phyloP scores from a whole-genome alignment of 179 eudicot genomes.

The Pouteria campechiana region DNA sequence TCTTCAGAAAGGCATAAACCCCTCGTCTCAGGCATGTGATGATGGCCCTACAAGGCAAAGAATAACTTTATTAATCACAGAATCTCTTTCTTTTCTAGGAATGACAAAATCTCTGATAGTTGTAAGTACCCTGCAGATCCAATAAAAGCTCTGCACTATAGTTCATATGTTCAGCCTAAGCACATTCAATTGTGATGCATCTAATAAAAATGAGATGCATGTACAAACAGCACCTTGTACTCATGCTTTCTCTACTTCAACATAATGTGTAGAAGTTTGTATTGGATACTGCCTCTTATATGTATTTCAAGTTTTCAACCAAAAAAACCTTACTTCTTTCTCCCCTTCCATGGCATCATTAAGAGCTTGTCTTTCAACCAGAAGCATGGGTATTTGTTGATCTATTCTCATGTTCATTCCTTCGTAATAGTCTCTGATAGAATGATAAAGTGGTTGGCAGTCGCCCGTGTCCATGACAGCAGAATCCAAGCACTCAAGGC shows the following conservation, averaged over 20 bases:
- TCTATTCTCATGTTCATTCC: conserved; percentile 92
- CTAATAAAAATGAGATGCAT: no score
- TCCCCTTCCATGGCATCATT: conserved; percentile 98
- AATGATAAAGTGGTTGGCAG: conserved; percentile 91
- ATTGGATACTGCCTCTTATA: no score
- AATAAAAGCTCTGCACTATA: no score
- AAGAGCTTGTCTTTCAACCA: conserved; percentile 93
- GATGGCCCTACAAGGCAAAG: conserved; percentile 58
- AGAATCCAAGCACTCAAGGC: conserved; percentile 97
- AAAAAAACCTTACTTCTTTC: conserved; percentile 58
- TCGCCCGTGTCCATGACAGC: conserved; percentile 97
- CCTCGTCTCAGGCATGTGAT: conserved; percentile 99
- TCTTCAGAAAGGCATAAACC: conserved; percentile 98
- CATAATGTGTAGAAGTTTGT: no score
- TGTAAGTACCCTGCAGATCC: no score
- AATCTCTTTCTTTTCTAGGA: no score
- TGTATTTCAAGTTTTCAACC: neutral
- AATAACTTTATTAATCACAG: no score
- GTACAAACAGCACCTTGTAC: no score
- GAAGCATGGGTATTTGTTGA: conserved; percentile 96
- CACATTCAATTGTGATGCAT: no score
- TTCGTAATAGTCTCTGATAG: conserved; percentile 90
- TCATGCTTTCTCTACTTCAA: no score
- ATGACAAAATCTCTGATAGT: no score
- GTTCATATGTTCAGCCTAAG: no score